These are phyloP conservation scores for Colletotrichum sidae DNA, from an alignment of 2,329 filamentous ascomycete species.

Conservation along the genomic window DNA sequence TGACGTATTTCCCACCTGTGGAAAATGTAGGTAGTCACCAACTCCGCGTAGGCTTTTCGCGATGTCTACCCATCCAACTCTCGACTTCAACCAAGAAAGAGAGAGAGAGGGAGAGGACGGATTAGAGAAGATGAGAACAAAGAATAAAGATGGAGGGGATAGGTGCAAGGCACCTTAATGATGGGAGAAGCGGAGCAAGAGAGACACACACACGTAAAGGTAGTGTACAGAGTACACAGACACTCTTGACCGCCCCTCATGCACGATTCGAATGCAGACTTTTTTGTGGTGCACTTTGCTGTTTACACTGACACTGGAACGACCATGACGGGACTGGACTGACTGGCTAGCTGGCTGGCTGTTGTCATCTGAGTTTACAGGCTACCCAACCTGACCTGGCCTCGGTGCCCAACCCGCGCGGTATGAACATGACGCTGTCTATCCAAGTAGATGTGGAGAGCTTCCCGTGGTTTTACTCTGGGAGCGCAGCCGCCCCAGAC, in stretches of 20 bases:
- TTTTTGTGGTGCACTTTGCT: conserved; percentile 7
- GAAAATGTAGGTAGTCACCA: conserved; percentile 7
- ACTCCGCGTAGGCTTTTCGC: conserved; percentile 11
- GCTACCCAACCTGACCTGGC: conserved; percentile 11
- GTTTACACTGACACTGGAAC: neutral
- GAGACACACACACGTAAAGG: neutral
- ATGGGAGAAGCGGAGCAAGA: conserved; percentile 4
- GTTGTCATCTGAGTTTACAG: conserved; percentile 14
- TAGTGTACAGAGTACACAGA: too few species aligned
- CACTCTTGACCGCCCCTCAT: conserved; percentile 34
- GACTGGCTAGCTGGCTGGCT: too few species aligned
- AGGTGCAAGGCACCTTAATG: conserved; percentile 15
- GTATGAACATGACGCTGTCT: neutral
- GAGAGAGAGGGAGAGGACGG: neutral
- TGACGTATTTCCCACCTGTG: conserved; percentile 10
- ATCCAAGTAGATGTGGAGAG: neutral
- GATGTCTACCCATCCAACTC: conserved; percentile 15
- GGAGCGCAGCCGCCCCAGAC: conserved; percentile 6
- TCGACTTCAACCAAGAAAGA: neutral
- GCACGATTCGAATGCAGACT: conserved; percentile 19
- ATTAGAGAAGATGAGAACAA: neutral
- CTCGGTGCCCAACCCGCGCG: conserved; percentile 2
- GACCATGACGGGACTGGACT: too few species aligned
- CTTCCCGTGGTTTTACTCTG: conserved; percentile 6
- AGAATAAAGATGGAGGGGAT: conserved; percentile 10